Conservation (phyloP, 345 rosid species). For the Gossypium stocksii region DNA sequence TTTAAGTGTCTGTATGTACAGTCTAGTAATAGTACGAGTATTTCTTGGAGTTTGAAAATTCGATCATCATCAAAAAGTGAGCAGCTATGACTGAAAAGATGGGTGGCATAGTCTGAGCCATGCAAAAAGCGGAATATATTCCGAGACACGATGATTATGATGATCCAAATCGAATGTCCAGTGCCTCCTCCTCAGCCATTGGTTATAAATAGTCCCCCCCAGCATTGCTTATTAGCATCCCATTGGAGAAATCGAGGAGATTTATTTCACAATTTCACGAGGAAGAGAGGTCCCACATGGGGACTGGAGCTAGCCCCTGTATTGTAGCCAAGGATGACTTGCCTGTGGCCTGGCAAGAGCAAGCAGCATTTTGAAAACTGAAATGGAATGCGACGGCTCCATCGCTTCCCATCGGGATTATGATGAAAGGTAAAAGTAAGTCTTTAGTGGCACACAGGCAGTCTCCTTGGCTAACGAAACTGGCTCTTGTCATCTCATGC, state of each 20-base stretch:
- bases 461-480: slow-evolving; percentile 48
- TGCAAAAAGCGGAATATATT: slow-evolving; percentile 20
- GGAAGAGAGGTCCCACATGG: slow-evolving; percentile 34
- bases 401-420: too few relatives aligned
- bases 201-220: slow-evolving; percentile 20
- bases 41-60: neutral
- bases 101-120: neutral
- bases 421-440: neutral
- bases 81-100: neutral
- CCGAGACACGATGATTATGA: neutral
- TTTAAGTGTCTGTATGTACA: neutral
- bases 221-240: neutral
- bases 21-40: neutral
- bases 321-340: slow-evolving; percentile 54
- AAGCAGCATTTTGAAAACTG: neutral
- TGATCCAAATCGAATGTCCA: slow-evolving; percentile 6
- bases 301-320: slow-evolving; percentile 28
- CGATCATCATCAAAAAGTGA: neutral
- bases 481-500: slow-evolving; percentile 34
- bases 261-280: neutral
- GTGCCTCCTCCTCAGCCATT: neutral
- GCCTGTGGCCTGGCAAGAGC: slow-evolving; percentile 28
- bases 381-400: neutral
- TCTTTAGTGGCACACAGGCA: slow-evolving; percentile 31
- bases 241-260: slow-evolving; percentile 1